A percentile compares a stretch with the other conserved stretches of the same genome.
Evolutionary conservation across 805 yeast species (phyloP).

Genomic region (Nakazawaea ernobii): DNA sequence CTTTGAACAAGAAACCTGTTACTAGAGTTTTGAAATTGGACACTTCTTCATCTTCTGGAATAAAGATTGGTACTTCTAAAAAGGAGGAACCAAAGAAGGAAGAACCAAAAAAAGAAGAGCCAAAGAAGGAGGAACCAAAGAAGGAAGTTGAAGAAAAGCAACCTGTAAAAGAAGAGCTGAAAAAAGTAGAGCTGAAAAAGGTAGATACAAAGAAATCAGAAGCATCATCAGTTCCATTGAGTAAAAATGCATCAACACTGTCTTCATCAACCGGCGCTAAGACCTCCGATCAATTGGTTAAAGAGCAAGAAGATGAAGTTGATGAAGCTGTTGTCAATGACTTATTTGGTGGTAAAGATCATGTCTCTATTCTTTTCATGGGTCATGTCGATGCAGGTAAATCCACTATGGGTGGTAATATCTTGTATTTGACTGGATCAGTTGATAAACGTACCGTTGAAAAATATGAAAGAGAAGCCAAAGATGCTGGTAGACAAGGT

Average conservation of each 20-base stretch:
- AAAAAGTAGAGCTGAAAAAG: constrained; percentile 12
- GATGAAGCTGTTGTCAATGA: constrained; percentile 88
- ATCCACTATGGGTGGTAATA: constrained; percentile 98
- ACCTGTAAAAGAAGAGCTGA: constrained; percentile 14
- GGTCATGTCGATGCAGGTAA: constrained; percentile 99
- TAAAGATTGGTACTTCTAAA: constrained; percentile 52
- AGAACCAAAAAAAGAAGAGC: constrained; percentile 21
- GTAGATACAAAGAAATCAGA: constrained; percentile 12
- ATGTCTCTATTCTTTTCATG: constrained; percentile 94
- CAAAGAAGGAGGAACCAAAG: constrained; percentile 21
- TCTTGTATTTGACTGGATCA: constrained; percentile 88
- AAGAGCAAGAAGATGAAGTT: constrained; percentile 73
- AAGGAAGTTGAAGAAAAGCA: constrained; percentile 16
- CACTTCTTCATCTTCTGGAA: constrained; percentile 44
- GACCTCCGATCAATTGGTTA: constrained; percentile 47
- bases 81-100: constrained; percentile 23
- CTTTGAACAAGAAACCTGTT: constrained; percentile 42
- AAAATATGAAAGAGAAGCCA: constrained; percentile 96
- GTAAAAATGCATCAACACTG: constrained; percentile 15
- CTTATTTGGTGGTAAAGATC: constrained; percentile 96
- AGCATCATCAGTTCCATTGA: constrained; percentile 14
- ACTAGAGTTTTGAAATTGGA: constrained; percentile 58
- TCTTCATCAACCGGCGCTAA: constrained; percentile 19
- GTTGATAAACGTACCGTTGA: constrained; percentile 98
- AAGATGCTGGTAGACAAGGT: constrained; percentile 99